Evolutionary conservation across 805 yeast species (phyloP).

Genomic region (Debaryomyces castellii): DNA sequence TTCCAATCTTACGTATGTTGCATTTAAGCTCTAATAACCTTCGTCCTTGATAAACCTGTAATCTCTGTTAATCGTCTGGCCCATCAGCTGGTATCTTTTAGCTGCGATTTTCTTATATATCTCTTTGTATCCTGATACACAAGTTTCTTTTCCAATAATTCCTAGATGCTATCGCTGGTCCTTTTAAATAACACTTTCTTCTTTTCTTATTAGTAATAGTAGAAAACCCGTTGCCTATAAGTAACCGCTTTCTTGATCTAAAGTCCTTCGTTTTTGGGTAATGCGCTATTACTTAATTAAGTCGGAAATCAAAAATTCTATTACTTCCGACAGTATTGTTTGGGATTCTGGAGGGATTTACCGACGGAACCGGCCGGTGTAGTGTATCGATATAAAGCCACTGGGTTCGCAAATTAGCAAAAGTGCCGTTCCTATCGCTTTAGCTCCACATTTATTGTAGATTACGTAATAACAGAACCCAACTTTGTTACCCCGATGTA

Average conservation of each 20-base stretch:
- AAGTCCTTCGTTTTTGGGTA: background rate
- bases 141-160: background rate
- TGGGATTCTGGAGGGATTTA: background rate
- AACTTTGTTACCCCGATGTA: background rate
- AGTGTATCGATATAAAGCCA: background rate
- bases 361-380: background rate
- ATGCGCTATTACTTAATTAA: background rate
- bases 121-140: background rate
- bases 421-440: background rate
- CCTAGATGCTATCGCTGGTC: background rate
- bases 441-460: background rate
- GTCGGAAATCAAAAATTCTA: background rate
- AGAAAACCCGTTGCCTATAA: background rate
- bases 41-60: background rate
- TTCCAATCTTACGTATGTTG: background rate
- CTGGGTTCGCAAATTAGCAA: background rate
- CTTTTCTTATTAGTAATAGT: background rate
- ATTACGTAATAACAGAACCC: background rate
- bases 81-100: background rate
- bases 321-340: background rate
- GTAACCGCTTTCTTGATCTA: background rate
- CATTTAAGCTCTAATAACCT: background rate
- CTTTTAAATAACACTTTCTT: background rate
- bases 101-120: background rate
- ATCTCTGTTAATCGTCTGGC: background rate